phyloP scores from a whole-genome alignment of 1,139 yeast species.

The Scheffersomyces segobiensis region DNA sequence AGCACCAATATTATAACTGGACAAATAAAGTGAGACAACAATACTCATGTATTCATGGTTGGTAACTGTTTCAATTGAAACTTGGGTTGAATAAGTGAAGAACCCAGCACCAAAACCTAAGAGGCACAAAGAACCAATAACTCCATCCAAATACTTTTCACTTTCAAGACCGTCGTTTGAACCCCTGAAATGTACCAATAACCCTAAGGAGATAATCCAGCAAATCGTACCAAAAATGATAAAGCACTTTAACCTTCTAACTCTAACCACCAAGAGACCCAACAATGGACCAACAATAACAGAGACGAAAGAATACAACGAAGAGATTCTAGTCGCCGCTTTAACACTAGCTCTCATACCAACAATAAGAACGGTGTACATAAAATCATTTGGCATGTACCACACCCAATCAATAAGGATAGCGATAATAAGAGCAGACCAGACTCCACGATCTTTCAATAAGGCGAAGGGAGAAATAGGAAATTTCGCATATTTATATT shows the following conservation, averaged over 20 bases:
- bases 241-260: slow-evolving; percentile 59
- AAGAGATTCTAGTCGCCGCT: slow-evolving; percentile 67
- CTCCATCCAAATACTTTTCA: slow-evolving; percentile 43
- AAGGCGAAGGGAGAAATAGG: slow-evolving; percentile 63
- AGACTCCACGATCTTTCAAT: slow-evolving; percentile 63
- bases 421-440: slow-evolving; percentile 53
- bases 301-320: slow-evolving; percentile 64
- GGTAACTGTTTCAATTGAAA: slow-evolving; percentile 61
- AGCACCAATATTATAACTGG: slow-evolving; percentile 60
- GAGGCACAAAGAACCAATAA: slow-evolving; percentile 65
- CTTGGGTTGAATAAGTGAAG: slow-evolving; percentile 67
- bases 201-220: slow-evolving; percentile 60
- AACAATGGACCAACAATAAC: slow-evolving; percentile 61
- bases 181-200: slow-evolving; percentile 59
- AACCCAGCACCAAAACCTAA: slow-evolving; percentile 76
- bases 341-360: slow-evolving; percentile 57
- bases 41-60: slow-evolving; percentile 68
- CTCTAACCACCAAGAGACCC: slow-evolving; percentile 53
- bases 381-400: slow-evolving; percentile 68
- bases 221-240: slow-evolving; percentile 56
- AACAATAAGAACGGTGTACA: slow-evolving; percentile 64
- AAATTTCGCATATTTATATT: slow-evolving; percentile 43
- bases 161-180: slow-evolving; percentile 39
- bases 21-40: slow-evolving; percentile 55
- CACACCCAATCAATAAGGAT: slow-evolving; percentile 57